These are phyloP conservation scores for Pseudocohnilembus persalinus DNA, from an alignment of 169 alveolate genomes.

Conservation along the genomic window DNA sequence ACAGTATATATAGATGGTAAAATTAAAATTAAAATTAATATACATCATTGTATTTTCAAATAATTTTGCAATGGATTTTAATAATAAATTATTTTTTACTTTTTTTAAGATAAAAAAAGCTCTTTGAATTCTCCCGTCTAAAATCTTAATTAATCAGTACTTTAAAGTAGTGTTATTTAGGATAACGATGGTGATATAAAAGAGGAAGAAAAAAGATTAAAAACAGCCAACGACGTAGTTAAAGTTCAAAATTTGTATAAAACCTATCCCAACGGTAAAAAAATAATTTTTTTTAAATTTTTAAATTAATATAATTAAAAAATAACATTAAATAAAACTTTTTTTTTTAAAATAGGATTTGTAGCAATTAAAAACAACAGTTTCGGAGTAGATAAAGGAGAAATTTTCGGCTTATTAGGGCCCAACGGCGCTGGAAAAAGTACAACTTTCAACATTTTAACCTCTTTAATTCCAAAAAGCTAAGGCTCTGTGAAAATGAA, in stretches of 20 bases:
- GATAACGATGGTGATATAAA: neutral
- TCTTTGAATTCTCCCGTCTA: neutral
- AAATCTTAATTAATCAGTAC: neutral
- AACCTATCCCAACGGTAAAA: neutral
- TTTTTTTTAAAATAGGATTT: neutral
- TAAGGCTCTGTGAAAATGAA: conserved; percentile 47
- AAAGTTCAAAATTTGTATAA: neutral
- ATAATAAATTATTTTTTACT: too few relatives aligned
- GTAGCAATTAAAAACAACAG: conserved; percentile 67
- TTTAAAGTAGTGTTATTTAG: neutral
- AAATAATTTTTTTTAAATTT: too few relatives aligned
- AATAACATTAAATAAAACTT: too few relatives aligned
- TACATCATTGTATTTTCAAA: too few relatives aligned
- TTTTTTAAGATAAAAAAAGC: too few relatives aligned
- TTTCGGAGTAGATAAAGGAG: conserved; percentile 71
- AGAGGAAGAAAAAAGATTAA: conserved; percentile 11
- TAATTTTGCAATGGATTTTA: too few relatives aligned
- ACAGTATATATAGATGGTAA: too few relatives aligned
- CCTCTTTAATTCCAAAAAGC: conserved; percentile 41
- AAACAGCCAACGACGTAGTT: neutral
- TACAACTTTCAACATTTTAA: conserved; percentile 48
- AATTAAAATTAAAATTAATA: too few relatives aligned
- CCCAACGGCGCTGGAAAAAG: conserved; percentile 84
- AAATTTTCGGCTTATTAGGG: conserved; percentile 88
- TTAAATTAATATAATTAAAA: too few relatives aligned